These are phyloP conservation scores for Globisporangium paroecandrum DNA, from an alignment of 352 stramenopile species.

Conservation along the genomic window DNA sequence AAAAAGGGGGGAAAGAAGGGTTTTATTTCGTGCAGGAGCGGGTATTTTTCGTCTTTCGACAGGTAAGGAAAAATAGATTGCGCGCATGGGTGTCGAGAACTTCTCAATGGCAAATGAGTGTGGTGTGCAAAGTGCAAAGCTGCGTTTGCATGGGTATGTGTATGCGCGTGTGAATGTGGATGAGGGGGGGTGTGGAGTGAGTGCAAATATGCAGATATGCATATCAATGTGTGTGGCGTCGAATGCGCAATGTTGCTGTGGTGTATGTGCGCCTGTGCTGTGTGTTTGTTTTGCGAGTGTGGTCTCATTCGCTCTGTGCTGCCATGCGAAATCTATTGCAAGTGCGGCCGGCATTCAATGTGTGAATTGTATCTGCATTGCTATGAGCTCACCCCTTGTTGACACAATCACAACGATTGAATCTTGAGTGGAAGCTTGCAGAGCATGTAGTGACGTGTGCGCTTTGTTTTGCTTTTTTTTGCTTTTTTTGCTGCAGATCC, in stretches of 20 bases:
- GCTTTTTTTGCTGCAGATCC: constrained; percentile 3
- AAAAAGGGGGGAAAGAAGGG: constrained; percentile 8
- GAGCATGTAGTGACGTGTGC: constrained; percentile 1
- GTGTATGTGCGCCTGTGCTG: background rate
- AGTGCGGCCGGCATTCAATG: background rate
- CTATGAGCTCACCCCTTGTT: too few species aligned
- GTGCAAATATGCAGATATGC: constrained; percentile 9
- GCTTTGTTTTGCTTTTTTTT: constrained; percentile 1
- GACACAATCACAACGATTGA: background rate
- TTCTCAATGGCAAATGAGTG: constrained; percentile 2
- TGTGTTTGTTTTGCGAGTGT: background rate
- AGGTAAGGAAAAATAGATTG: constrained; percentile 15
- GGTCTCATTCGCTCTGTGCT: background rate
- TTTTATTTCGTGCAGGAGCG: constrained; percentile 8
- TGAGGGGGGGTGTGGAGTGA: background rate
- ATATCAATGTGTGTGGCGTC: constrained; percentile 9
- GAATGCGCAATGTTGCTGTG: background rate
- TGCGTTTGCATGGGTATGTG: background rate
- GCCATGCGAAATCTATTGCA: background rate
- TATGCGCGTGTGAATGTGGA: background rate
- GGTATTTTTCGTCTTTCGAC: constrained; percentile 5
- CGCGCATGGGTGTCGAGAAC: background rate
- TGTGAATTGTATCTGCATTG: background rate
- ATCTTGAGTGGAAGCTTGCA: too few species aligned
- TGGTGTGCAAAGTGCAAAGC: background rate